Evolutionary conservation across 805 yeast species (phyloP).

Genomic region (Metschnikowia lachancei): DNA sequence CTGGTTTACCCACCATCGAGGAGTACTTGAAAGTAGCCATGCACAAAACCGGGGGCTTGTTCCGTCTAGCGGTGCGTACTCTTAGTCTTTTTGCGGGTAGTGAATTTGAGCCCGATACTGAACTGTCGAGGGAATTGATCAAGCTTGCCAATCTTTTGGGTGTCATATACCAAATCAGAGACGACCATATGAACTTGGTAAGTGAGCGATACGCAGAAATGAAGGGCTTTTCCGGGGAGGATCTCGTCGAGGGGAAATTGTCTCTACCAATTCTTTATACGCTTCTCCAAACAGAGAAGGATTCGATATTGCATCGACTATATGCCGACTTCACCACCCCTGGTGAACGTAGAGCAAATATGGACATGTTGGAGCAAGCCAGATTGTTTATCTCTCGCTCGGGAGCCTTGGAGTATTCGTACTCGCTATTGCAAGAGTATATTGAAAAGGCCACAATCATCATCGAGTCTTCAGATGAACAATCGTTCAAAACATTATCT

Average conservation of each 20-base stretch:
- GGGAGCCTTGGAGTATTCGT: conserved; percentile 28
- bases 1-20: conserved; percentile 27
- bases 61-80: conserved; percentile 67
- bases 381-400: conserved; percentile 12
- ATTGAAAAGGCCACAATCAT: conserved; percentile 21
- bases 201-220: conserved; percentile 52
- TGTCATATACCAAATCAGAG: conserved; percentile 77
- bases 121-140: conserved; percentile 31
- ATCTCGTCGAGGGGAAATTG: conserved; percentile 83
- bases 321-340: conserved; percentile 19
- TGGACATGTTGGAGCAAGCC: conserved; percentile 11
- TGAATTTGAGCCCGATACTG: conserved; percentile 11
- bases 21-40: conserved; percentile 77
- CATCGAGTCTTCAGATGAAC: neutral
- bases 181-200: conserved; percentile 73
- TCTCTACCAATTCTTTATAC: conserved; percentile 80
- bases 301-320: conserved; percentile 25
- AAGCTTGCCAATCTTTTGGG: conserved; percentile 78
- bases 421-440: conserved; percentile 23
- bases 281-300: conserved; percentile 3
- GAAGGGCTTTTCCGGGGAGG: conserved; percentile 74
- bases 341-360: conserved; percentile 13
- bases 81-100: conserved; percentile 15
- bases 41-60: conserved; percentile 85
- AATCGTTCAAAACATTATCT: neutral